phyloP scores from a whole-genome alignment of 306 rosid genomes.

The Rosa lucieae region DNA sequence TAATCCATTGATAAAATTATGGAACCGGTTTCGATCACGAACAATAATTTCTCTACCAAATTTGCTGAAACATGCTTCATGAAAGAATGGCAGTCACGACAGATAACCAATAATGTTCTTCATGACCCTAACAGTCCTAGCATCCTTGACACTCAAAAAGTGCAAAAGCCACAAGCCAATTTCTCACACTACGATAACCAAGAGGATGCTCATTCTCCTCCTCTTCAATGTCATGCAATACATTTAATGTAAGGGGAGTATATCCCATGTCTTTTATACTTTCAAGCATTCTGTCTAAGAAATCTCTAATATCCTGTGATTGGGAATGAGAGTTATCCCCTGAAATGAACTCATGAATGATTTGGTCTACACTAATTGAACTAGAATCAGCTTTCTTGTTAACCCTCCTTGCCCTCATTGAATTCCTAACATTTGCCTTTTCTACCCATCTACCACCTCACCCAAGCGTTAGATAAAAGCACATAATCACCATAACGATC shows the following conservation, averaged over 20 bases:
- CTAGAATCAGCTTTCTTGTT: background rate
- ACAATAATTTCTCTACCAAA: constrained; percentile 6
- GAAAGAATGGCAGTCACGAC: constrained; percentile 20
- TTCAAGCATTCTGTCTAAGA: constrained; percentile 1
- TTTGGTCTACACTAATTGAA: background rate
- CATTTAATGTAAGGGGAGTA: background rate
- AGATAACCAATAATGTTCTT: constrained; percentile 15
- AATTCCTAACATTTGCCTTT: background rate
- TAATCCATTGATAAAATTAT: constrained; percentile 9
- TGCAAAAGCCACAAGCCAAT: constrained; percentile 21
- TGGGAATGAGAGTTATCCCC: constrained; percentile 7
- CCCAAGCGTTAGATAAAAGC: constrained; percentile 8
- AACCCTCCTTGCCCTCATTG: background rate
- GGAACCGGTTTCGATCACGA: constrained; percentile 15
- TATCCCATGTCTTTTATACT: constrained; percentile 6
- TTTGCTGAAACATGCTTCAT: constrained; percentile 23
- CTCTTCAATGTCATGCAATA: constrained; percentile 20
- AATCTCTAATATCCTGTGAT: background rate
- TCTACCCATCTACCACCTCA: constrained; percentile 10
- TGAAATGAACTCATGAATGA: constrained; percentile 9
- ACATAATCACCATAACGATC: constrained; percentile 10
- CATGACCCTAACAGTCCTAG: constrained; percentile 8
- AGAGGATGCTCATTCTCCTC: constrained; percentile 20
- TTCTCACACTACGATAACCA: constrained; percentile 20
- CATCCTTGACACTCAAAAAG: background rate